Evolutionary conservation across 371 early-diverging fungal species (phyloP).

Genomic region (Apophysomyces variabilis): DNA sequence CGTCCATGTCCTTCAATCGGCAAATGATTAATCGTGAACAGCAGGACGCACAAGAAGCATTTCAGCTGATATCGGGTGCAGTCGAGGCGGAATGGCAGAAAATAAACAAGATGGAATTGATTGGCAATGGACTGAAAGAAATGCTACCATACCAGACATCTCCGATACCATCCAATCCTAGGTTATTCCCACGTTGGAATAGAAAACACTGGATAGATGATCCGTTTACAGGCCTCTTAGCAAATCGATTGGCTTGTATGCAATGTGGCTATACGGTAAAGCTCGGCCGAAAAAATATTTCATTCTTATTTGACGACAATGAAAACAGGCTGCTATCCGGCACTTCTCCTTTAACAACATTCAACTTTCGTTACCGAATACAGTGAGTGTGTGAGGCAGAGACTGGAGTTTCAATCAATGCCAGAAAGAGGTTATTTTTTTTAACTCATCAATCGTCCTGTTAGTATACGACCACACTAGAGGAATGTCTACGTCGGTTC

Average conservation of each 20-base stretch:
- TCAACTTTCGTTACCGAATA: conserved; percentile 66
- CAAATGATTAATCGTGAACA: conserved; percentile 70
- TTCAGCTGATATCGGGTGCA: conserved; percentile 77
- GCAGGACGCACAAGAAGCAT: conserved; percentile 94
- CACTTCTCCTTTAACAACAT: conserved; percentile 77
- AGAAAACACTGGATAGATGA: conserved; percentile 27
- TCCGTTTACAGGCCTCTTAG: conserved; percentile 74
- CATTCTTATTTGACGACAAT: background rate
- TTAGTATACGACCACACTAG: conserved; percentile 60
- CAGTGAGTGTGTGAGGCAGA: conserved; percentile 35
- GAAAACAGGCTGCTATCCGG: conserved; percentile 67
- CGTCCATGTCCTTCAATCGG: conserved; percentile 33
- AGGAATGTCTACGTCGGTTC: conserved; percentile 66
- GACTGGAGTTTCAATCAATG: background rate
- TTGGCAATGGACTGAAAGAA: conserved; percentile 25
- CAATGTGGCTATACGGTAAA: conserved; percentile 76
- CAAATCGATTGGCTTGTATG: conserved; percentile 74
- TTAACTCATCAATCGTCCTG: background rate
- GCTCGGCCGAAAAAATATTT: background rate
- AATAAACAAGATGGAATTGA: conserved; percentile 13
- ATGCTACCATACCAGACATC: conserved; percentile 13
- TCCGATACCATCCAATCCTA: background rate
- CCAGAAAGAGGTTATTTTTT: background rate
- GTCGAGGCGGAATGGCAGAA: conserved; percentile 65
- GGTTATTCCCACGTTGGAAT: background rate